phyloP scores from a whole-genome alignment of 2,329 filamentous ascomycete genomes.

The Sporothrix euskadiensis region DNA sequence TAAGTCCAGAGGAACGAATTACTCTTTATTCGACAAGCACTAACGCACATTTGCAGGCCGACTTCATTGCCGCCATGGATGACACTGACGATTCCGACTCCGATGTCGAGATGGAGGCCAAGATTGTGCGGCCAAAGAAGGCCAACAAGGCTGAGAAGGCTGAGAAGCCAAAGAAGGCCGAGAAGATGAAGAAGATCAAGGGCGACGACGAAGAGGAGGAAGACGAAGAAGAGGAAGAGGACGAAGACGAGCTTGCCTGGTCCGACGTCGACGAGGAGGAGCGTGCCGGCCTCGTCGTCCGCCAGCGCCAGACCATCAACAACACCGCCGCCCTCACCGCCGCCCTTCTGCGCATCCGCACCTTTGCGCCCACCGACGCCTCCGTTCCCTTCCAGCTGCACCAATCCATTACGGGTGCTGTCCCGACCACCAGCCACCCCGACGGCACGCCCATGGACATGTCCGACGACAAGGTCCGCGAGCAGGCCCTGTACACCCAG shows the following conservation, averaged over 20 bases:
- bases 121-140: slow-evolving; percentile 53
- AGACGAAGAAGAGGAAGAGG: slow-evolving; percentile 64
- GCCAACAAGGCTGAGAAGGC: slow-evolving; percentile 33
- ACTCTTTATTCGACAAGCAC: not conserved
- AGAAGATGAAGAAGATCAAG: slow-evolving; percentile 36
- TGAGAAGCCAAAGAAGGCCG: slow-evolving; percentile 37
- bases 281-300: slow-evolving; percentile 80
- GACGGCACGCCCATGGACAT: slow-evolving; percentile 59
- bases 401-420: slow-evolving; percentile 69
- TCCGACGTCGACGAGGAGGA: slow-evolving; percentile 76
- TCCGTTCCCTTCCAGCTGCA: slow-evolving; percentile 74
- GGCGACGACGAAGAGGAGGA: slow-evolving; percentile 52
- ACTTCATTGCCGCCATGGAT: slow-evolving; percentile 57
- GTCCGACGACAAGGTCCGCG: slow-evolving; percentile 83
- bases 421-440: slow-evolving; percentile 43
- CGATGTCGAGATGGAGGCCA: slow-evolving; percentile 75
- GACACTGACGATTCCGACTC: slow-evolving; percentile 67
- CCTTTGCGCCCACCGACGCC: slow-evolving; percentile 58
- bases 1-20: slow-evolving; percentile 27
- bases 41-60: slow-evolving; percentile 42
- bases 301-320: slow-evolving; percentile 95
- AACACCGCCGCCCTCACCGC: slow-evolving; percentile 84
- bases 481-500: slow-evolving; percentile 91
- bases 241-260: slow-evolving; percentile 82
- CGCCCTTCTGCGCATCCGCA: slow-evolving; percentile 73